Percentiles rank a stretch among this genome's conserved stretches.
phyloP scores from a whole-genome alignment of 2,329 filamentous ascomycete genomes.

The Monosporascus sp. region DNA sequence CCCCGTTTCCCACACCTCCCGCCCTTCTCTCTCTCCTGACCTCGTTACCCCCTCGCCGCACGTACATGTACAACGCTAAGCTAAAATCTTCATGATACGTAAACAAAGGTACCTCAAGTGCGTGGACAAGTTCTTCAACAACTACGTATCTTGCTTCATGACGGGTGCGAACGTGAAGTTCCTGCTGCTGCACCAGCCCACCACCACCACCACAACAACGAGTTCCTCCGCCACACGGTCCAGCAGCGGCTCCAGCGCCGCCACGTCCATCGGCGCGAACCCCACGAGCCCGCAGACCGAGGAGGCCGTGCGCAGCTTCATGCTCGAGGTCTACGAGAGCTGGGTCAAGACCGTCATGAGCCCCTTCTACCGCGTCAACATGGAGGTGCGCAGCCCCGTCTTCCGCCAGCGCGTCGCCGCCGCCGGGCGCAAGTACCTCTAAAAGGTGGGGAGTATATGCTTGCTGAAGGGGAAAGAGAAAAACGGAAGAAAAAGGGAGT shows the following conservation, averaged over 20 bases:
- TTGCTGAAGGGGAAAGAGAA: background rate
- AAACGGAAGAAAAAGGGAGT: background rate
- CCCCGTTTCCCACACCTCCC: no score
- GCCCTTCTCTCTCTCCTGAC: background rate
- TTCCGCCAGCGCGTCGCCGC: slow-evolving; percentile 78
- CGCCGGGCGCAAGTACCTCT: slow-evolving; percentile 90
- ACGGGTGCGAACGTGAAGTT: slow-evolving; percentile 92
- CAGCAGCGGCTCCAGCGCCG: slow-evolving; percentile 24
- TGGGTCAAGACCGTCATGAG: slow-evolving; percentile 98
- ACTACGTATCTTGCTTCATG: slow-evolving; percentile 90
- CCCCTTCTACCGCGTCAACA: slow-evolving; percentile 85
- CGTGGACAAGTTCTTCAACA: slow-evolving; percentile 94
- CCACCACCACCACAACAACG: slow-evolving; percentile 31
- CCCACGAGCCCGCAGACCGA: slow-evolving; percentile 86
- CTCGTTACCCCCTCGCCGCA: no score
- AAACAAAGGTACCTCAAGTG: slow-evolving; percentile 72
- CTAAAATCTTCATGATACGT: background rate
- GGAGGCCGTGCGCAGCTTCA: slow-evolving; percentile 92
- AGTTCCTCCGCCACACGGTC: background rate
- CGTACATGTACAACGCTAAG: background rate
- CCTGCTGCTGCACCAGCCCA: slow-evolving; percentile 84
- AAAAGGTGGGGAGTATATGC: slow-evolving; percentile 16
- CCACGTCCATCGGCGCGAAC: slow-evolving; percentile 73
- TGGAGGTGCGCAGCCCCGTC: slow-evolving; percentile 78
- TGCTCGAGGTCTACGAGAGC: slow-evolving; percentile 90